Conservation (phyloP, 495 filamentous ascomycete species). For the Chaetomium tenue region DNA sequence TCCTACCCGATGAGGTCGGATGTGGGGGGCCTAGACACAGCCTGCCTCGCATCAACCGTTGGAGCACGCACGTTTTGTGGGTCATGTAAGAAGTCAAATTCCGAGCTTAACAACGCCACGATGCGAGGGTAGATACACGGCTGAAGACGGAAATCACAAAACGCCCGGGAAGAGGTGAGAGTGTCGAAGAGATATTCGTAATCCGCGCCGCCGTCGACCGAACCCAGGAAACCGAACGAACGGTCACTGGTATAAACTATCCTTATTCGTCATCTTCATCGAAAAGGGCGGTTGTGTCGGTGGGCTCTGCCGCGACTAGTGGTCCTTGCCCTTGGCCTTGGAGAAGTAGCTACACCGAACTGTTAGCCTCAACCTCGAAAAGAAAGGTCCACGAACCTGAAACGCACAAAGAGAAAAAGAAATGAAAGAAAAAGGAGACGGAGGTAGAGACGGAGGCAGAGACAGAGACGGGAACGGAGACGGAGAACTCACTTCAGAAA, state of each 20-base stretch:
- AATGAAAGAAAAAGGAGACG: neutral
- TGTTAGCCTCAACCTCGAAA: too few species aligned
- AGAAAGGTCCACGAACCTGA: neutral
- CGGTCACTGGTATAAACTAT: neutral
- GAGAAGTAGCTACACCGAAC: constrained; percentile 27
- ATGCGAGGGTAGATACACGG: too few species aligned
- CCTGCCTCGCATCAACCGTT: neutral
- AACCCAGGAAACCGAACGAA: neutral
- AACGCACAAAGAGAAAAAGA: neutral
- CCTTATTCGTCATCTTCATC: neutral
- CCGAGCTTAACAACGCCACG: neutral
- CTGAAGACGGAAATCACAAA: neutral
- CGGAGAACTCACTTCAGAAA: constrained; percentile 39
- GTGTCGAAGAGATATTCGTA: neutral
- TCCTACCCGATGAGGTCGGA: neutral
- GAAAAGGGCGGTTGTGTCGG: neutral
- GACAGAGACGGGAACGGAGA: too few species aligned
- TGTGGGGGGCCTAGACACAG: neutral
- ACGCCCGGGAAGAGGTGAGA: too few species aligned
- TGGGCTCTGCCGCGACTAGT: neutral
- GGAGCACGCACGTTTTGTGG: neutral
- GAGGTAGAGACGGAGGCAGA: too few species aligned
- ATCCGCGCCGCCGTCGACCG: neutral
- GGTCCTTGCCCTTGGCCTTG: constrained; percentile 39
- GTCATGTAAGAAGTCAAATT: neutral